These are phyloP conservation scores for Pleoardoris graminearum DNA, from an alignment of 2,329 filamentous ascomycete genomes.

Conservation along the genomic window DNA sequence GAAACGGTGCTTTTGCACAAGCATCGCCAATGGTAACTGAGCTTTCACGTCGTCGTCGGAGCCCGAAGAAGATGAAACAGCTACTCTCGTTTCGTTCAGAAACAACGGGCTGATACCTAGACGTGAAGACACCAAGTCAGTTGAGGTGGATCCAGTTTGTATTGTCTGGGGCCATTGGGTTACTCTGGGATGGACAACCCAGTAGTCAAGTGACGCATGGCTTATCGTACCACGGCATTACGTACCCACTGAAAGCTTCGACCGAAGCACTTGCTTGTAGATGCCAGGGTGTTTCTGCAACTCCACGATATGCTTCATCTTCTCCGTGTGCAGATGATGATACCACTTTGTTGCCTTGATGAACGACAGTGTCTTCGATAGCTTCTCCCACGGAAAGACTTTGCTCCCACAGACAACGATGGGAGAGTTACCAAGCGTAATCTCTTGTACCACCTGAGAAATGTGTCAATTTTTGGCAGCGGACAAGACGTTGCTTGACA, in stretches of 20 bases:
- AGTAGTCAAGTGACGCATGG: not conserved
- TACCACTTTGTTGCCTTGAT: conserved; percentile 30
- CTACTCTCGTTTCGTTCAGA: conserved; percentile 25
- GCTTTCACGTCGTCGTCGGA: not conserved
- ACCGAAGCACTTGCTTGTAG: no score
- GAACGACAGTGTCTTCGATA: conserved; percentile 28
- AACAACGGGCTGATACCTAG: conserved; percentile 24
- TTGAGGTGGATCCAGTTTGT: not conserved
- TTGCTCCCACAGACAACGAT: conserved; percentile 24
- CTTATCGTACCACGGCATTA: not conserved
- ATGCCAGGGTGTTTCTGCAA: conserved; percentile 23
- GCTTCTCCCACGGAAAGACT: conserved; percentile 24
- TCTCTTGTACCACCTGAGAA: conserved; percentile 33
- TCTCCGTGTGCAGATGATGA: conserved; percentile 32
- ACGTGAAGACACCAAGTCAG: not conserved
- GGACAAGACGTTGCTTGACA: not conserved
- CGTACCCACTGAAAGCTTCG: no score
- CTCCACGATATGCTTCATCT: conserved; percentile 23
- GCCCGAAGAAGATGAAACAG: conserved; percentile 9
- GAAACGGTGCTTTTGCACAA: conserved; percentile 31
- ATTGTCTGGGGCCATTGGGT: not conserved
- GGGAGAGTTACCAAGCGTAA: conserved; percentile 28
- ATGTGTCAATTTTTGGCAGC: not conserved
- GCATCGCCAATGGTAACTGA: conserved; percentile 20
- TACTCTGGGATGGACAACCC: not conserved